Evolutionary conservation across 192 early-diverging fungal genomes (phyloP), one percentile per base, ranked within the genome.

Genomic region (Neocallimastix lanati): DNA sequence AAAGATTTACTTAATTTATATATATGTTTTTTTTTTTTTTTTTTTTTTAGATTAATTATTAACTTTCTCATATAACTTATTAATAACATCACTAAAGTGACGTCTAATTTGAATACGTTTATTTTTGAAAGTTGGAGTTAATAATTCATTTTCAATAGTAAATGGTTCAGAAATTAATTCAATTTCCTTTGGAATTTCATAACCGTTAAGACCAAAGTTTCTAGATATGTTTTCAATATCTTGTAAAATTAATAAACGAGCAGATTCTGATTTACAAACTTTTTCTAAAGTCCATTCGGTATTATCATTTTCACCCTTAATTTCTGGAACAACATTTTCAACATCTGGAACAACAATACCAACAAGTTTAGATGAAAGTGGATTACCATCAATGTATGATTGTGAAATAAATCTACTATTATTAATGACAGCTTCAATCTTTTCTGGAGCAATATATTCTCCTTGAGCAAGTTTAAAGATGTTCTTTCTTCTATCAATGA

Each of bases 381-480:
- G 50, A n/a, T 67, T 67, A 67, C 50, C 50, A 67, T 67, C 50
- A 67, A 67, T 67, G 25, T 67, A 67, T 1, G 50, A 67, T 67
- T 67, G 50, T 11, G 50, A 2, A 67, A 67, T 67, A 9, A 67
- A 67, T 67, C 18, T 37, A 13, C 50, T 67, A 11, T 67, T 67
- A 16, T 67, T 67, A 67, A 67, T 67, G 9, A 67, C 50, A n/a
- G 50, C 50, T 67, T 67, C 50, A 67, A 67, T 67, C 25, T 67
- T 67, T 67, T 67, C 50, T 67, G 50, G 50, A 67, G 50, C 50
- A 67, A 67, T 67, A 25, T 67, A 67, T 67, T 29, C 81, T 28
- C 85, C 85, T 76, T 87, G 86, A 15, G 84, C 78, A 16, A 89
- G 78, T 82, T 89, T 89, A 82, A 89, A 87, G 35, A 89, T 82